Conservation (phyloP, 2,329 filamentous ascomycete species). For the Thermochaetoides dissita region DNA sequence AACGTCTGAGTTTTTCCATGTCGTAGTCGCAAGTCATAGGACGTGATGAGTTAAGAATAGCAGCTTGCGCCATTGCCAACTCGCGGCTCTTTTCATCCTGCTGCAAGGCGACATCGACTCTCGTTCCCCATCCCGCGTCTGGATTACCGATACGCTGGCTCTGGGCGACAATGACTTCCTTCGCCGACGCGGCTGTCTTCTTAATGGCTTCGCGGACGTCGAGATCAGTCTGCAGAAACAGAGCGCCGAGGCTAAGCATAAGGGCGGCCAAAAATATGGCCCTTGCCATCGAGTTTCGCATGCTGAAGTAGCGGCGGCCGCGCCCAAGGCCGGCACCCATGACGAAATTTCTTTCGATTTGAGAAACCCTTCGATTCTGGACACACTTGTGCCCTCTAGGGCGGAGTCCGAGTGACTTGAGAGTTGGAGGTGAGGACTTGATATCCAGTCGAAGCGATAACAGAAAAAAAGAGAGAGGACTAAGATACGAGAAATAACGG, state of each 20-base stretch:
- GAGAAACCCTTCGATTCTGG: neutral
- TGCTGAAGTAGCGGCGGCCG: conserved; percentile 28
- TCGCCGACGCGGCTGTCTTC: conserved; percentile 25
- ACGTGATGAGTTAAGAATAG: conserved; percentile 16
- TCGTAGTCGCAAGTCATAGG: conserved; percentile 37
- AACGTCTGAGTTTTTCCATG: conserved; percentile 28
- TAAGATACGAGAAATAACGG: too few relatives aligned
- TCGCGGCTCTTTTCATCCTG: neutral
- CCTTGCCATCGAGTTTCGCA: conserved; percentile 34
- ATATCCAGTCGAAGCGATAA: too few relatives aligned
- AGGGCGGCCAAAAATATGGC: conserved; percentile 29
- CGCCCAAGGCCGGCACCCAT: conserved; percentile 8
- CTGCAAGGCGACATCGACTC: neutral
- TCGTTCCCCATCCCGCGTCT: conserved; percentile 6
- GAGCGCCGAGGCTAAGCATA: conserved; percentile 28
- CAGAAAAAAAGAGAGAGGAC: too few relatives aligned
- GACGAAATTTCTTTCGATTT: neutral
- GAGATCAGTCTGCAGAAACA: conserved; percentile 28
- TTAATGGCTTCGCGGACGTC: conserved; percentile 28
- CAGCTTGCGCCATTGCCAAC: too few relatives aligned
- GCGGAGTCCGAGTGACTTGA: too few relatives aligned
- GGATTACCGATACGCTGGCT: conserved; percentile 12
- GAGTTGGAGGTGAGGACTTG: too few relatives aligned
- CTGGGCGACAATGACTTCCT: conserved; percentile 18
- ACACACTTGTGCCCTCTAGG: too few relatives aligned